Percentiles rank a stretch among this genome's conserved stretches.
Conservation (phyloP, 2,329 filamentous ascomycete species). For the Canariomyces notabilis region DNA sequence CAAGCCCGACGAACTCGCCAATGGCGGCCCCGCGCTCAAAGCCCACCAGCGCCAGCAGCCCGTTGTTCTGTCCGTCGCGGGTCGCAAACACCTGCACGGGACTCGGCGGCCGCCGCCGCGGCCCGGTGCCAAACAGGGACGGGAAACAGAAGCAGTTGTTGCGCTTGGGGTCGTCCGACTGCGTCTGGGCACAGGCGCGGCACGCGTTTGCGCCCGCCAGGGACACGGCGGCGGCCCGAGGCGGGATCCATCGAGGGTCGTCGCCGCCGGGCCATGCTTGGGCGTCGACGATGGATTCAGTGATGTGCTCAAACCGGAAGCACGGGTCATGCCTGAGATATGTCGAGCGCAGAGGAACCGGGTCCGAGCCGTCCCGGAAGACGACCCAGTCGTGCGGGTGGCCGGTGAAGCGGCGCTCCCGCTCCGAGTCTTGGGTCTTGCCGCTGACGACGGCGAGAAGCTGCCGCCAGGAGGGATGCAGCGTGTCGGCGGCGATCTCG, state of each 20-base stretch:
- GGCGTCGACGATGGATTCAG: neutral
- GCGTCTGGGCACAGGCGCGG: constrained; percentile 31
- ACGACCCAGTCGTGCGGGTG: constrained; percentile 49
- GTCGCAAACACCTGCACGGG: constrained; percentile 51
- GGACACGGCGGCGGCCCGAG: neutral
- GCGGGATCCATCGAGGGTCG: neutral
- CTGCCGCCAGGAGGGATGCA: constrained; percentile 50
- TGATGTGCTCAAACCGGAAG: neutral
- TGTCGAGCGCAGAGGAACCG: neutral
- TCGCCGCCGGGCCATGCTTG: neutral
- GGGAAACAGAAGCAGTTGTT: constrained; percentile 46
- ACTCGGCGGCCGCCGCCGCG: neutral
- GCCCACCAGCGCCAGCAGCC: constrained; percentile 40
- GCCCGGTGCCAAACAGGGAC: constrained; percentile 43
- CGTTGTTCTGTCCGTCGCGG: constrained; percentile 49
- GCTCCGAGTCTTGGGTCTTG: no score
- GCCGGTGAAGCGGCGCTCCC: constrained; percentile 38
- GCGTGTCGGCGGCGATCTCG: constrained; percentile 49
- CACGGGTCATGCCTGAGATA: neutral
- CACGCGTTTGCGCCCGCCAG: constrained; percentile 3
- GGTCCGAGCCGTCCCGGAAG: neutral
- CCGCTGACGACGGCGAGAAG: constrained; percentile 44
- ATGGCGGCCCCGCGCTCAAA: constrained; percentile 49
- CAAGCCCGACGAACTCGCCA: constrained; percentile 51
- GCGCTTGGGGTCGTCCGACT: neutral